Base-by-base conservation (phyloP, 2,329 filamentous ascomycete species). In the Phialophora macrospora region DNA sequence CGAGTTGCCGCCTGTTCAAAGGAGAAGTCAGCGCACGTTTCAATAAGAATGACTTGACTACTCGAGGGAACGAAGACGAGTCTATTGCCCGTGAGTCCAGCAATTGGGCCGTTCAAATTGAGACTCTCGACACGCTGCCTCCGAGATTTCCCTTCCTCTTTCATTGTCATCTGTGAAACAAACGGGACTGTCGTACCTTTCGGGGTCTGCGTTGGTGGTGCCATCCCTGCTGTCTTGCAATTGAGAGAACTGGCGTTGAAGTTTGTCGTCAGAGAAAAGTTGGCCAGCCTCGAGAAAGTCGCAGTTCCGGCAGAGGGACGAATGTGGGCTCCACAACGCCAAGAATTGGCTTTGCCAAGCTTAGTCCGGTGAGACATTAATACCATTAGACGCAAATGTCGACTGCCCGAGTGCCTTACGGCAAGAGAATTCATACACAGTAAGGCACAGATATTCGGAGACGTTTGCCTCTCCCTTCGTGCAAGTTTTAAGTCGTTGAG, bases 201-300 rank as follows among this genome's bases (percentile, higher is more conserved):
- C 48, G 71, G 68, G 65, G 71, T 72, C 52, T 70, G 68, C 28
- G 68, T 71, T 57, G 70, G 70, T 67, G 66, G 66, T 59, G 73
- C 72, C 74, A 75, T 75, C 64, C 63, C 65, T 63, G 28, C 60
- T 65, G 57, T 64, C 28, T 68, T 68, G 67, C 56, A 62, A 55
- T 58, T 56, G 38, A 60, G 38, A 56, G 52, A 26, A 24, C 60
- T 54, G 67, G 57, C 60, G 60, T 67, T 34, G 64, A 59, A 55
- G 24, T 64, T 34, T 11, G 62, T 66, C 61, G 68, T 70, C 60
- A 34, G 60, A 34, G 60, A 64, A 67, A 56, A 44, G 38, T 44
- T 44, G 48, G 32, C 26, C 61, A 57, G 60, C 63, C 65, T 64
- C 30, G 46, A 57, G 46, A 57, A 64, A 67, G 56, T 63, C 60